Base-by-base conservation (phyloP, 23 red algal genomes). In the Agarophyton chilense region DNA sequence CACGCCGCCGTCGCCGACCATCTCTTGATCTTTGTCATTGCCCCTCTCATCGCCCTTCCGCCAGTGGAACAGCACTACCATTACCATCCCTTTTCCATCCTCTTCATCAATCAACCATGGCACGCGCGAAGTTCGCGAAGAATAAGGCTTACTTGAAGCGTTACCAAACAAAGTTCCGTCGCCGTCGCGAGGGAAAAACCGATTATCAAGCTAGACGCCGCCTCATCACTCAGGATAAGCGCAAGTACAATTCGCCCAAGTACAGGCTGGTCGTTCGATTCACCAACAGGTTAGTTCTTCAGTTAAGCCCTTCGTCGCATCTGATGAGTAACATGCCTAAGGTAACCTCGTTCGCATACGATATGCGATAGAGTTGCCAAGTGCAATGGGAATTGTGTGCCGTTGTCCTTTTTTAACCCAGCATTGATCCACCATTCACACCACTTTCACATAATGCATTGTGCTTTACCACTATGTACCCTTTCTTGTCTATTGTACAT, bases 191-290 rank as follows among this genome's bases (percentile, higher is more conserved):
- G 75, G 97, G 97, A 40, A 99, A 99, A 81, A 99, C 97, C 11
- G 97, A 99, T 49, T 99, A 96, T 67, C 62, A 94, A 19, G 93
- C 93, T 7, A 82, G 97, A 22, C 78, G 86, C 45, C 78, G 77
- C 38, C 87, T 99, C 19, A 76, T 99, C 64, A 78, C 86, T 1
- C 85, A 94, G 70, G 97, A 99, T 77, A 95, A 96, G 78, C 73
- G 92, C 51, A 99, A 99, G 87, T 94, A 99, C 79, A 96, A 95
- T 63, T 88, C 97, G n/a, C 97, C 97, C 10, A 95, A 95, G 82
- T 99, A 95, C 62, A 87, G 97, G 58, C 78, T 99, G 14, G 97
- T 99, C 33, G 97, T 99, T 81, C 84, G 97, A 58, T 92, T 99
- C 47, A 94, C 97, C 75, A 99, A 95, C 85, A 89, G 79, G 95